phyloP scores from a whole-genome alignment of 805 yeast genomes.

The Saturnispora saitoi region DNA sequence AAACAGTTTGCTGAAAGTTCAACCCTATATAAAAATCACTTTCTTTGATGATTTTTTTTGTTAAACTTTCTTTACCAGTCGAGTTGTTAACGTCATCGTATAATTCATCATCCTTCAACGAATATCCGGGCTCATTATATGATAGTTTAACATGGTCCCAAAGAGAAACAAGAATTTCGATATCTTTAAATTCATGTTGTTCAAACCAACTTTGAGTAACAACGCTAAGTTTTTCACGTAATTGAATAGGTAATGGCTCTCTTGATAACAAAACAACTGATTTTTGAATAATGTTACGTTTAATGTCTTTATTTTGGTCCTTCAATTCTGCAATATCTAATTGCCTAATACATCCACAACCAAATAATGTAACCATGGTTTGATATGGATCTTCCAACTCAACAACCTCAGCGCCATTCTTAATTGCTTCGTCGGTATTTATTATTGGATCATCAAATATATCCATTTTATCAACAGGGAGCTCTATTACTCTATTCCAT shows the following conservation, averaged over 20 bases:
- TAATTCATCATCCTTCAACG: slow-evolving; percentile 26
- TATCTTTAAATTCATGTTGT: slow-evolving; percentile 71
- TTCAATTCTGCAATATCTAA: slow-evolving; percentile 51
- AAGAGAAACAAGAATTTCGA: slow-evolving; percentile 54
- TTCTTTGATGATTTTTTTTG: slow-evolving; percentile 34
- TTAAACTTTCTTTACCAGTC: not conserved
- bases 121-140: slow-evolving; percentile 27
- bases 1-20: slow-evolving; percentile 55
- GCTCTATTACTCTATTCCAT: slow-evolving; percentile 37
- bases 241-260: slow-evolving; percentile 80
- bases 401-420: slow-evolving; percentile 16
- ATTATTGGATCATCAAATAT: not conserved
- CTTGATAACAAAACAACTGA: slow-evolving; percentile 74
- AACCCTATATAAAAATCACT: slow-evolving; percentile 66
- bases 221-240: slow-evolving; percentile 83
- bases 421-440: not conserved
- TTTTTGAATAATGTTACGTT: slow-evolving; percentile 81
- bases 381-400: slow-evolving; percentile 21
- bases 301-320: slow-evolving; percentile 20
- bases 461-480: slow-evolving; percentile 25
- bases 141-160: slow-evolving; percentile 53
- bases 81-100: slow-evolving; percentile 15
- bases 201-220: slow-evolving; percentile 80
- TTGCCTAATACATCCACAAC: slow-evolving; percentile 89
- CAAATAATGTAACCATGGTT: slow-evolving; percentile 66